A percentile compares a stretch with the other conserved stretches of the same genome.
Evolutionary conservation across 371 early-diverging fungal genomes (phyloP).

Genomic region (Cokeromyces recurvatus): DNA sequence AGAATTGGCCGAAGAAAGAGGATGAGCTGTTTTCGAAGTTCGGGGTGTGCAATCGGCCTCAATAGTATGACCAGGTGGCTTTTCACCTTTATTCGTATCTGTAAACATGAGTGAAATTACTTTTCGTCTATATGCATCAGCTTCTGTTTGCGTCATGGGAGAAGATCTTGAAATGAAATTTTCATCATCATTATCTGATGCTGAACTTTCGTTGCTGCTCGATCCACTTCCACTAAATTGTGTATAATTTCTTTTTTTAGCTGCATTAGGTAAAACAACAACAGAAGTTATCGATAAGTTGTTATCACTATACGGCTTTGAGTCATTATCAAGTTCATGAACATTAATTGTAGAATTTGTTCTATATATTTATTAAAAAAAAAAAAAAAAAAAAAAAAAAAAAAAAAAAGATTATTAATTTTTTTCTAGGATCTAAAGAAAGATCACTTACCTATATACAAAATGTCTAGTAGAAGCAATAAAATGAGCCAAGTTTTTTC

Average conservation of each 20-base stretch:
- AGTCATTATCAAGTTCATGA: slow-evolving; percentile 36
- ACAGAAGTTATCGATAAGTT: slow-evolving; percentile 65
- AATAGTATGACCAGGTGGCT: slow-evolving; percentile 29
- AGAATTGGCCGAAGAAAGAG: slow-evolving; percentile 4
- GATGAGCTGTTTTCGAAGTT: slow-evolving; percentile 6
- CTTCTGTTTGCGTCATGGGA: slow-evolving; percentile 10
- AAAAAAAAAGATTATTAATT: not conserved
- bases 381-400: not conserved
- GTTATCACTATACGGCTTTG: slow-evolving; percentile 49
- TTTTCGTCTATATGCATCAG: slow-evolving; percentile 26
- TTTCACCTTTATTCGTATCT: slow-evolving; percentile 12
- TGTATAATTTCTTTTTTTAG: slow-evolving; percentile 11
- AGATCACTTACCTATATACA: slow-evolving; percentile 49
- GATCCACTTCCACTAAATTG: not conserved
- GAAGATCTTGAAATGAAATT: too few species aligned
- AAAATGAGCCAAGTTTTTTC: slow-evolving; percentile 75
- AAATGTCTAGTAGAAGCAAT: slow-evolving; percentile 82
- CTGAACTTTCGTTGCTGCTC: not conserved
- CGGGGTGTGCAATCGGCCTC: slow-evolving; percentile 37
- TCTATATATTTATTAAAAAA: slow-evolving; percentile 15
- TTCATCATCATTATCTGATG: slow-evolving; percentile 17
- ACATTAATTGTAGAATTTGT: slow-evolving; percentile 40
- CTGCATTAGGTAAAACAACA: slow-evolving; percentile 42
- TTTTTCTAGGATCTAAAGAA: too few species aligned
- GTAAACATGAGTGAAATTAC: slow-evolving; percentile 46